Percentiles rank a stretch among this genome's conserved stretches.
Conservation (phyloP, 108 stramenopile genomes). For the Skeletonema grethae region DNA sequence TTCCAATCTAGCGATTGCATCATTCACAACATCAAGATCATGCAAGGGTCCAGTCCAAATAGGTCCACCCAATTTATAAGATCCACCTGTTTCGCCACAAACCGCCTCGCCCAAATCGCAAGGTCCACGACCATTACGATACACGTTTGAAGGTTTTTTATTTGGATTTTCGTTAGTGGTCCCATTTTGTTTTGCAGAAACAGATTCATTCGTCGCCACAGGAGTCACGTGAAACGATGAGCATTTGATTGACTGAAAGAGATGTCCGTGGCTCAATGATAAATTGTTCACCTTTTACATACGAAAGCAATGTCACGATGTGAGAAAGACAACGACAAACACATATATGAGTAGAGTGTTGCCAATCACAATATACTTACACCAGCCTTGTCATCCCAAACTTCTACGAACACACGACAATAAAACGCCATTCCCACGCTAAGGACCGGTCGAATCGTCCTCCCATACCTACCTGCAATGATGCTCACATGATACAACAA, state of each 20-base stretch:
- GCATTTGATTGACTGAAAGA: constrained; percentile 93
- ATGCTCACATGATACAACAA: constrained; percentile 85
- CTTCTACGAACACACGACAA: constrained; percentile 96
- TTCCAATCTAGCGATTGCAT: constrained; percentile 73
- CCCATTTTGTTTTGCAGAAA: constrained; percentile 19
- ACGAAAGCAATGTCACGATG: neutral
- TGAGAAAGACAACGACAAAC: neutral
- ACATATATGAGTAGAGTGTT: neutral
- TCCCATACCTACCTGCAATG: constrained; percentile 88
- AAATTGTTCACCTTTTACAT: constrained; percentile 60
- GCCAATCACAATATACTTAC: constrained; percentile 49
- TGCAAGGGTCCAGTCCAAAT: constrained; percentile 96
- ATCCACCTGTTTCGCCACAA: constrained; percentile 78
- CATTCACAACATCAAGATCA: constrained; percentile 78
- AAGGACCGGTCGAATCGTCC: constrained; percentile 90
- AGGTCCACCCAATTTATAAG: constrained; percentile 93
- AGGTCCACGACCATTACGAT: constrained; percentile 53
- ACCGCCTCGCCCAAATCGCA: constrained; percentile 26
- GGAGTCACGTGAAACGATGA: constrained; percentile 89
- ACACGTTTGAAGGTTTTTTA: constrained; percentile 60
- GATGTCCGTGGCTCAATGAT: constrained; percentile 81
- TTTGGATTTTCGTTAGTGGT: constrained; percentile 53
- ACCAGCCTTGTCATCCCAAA: constrained; percentile 86
- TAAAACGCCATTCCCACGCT: constrained; percentile 97
- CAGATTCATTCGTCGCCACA: constrained; percentile 48